Percentiles rank a stretch among this genome's conserved stretches.
These are phyloP conservation scores for Suhomyces kilbournensis DNA, from an alignment of 805 yeast genomes.

Conservation along the genomic window DNA sequence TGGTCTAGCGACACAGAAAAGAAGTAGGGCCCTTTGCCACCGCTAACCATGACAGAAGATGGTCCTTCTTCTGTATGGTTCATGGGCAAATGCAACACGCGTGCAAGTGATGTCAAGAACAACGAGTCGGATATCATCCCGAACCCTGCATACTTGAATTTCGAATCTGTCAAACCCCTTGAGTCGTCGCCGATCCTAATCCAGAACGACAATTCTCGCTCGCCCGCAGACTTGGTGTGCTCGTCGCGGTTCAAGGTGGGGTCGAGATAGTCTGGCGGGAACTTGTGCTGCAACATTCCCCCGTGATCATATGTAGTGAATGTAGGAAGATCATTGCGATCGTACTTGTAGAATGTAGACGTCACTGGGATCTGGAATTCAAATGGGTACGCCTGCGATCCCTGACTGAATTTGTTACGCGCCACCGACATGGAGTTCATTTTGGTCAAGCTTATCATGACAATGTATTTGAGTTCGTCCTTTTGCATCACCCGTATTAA, in stretches of 20 bases:
- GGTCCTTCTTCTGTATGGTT: not conserved
- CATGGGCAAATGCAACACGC: constrained; percentile 28
- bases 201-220: constrained; percentile 32
- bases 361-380: constrained; percentile 27
- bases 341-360: constrained; percentile 19
- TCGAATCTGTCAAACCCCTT: constrained; percentile 1
- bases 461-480: constrained; percentile 27
- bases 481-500: constrained; percentile 29
- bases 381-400: constrained; percentile 24
- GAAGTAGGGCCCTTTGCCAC: constrained; percentile 23
- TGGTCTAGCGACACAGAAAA: constrained; percentile 35
- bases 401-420: constrained; percentile 12
- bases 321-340: constrained; percentile 15
- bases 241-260: constrained; percentile 21
- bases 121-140: constrained; percentile 34
- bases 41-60: not conserved
- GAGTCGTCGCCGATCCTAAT: constrained; percentile 24
- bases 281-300: constrained; percentile 21
- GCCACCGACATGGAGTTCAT: constrained; percentile 23
- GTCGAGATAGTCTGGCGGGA: constrained; percentile 25
- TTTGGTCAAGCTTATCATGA: constrained; percentile 35
- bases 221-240: constrained; percentile 22
- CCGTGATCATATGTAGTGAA: constrained; percentile 15
- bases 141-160: constrained; percentile 28
- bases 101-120: constrained; percentile 25